Percentiles rank a stretch among this genome's conserved stretches.
These are phyloP conservation scores for Diphasiastrum complanatum DNA, from an alignment of 83 land plant genomes.

Conservation along the genomic window DNA sequence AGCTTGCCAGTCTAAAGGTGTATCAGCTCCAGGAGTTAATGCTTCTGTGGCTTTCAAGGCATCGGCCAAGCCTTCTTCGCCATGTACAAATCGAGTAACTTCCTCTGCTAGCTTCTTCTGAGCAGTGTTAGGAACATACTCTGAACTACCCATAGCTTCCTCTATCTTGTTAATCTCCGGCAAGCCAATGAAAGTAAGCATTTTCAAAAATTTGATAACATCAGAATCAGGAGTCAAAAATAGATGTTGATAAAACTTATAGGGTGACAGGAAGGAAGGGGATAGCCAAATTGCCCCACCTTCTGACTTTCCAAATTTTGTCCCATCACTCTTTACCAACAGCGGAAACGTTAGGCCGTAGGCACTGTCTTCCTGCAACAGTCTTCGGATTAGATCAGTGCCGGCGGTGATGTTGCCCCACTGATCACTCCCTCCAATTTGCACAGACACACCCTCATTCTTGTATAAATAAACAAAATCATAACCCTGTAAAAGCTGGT, in stretches of 20 bases:
- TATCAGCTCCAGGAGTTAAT: conserved; percentile 80
- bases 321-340: conserved; percentile 88
- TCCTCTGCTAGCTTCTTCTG: conserved; percentile 87
- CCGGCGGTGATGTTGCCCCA: conserved; percentile 99
- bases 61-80: conserved; percentile 70
- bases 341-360: conserved; percentile 94
- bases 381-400: conserved; percentile 76
- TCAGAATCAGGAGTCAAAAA: conserved; percentile 81
- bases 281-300: conserved; percentile 95
- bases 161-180: conserved; percentile 66
- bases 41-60: conserved; percentile 93
- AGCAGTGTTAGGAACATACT: conserved; percentile 69
- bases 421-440: conserved; percentile 97
- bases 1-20: conserved; percentile 54
- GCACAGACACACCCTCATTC: conserved; percentile 76
- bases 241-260: conserved; percentile 88
- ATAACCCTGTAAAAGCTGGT: conserved; percentile 89
- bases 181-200: conserved; percentile 70
- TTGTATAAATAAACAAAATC: conserved; percentile 79
- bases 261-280: conserved; percentile 67
- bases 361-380: conserved; percentile 63
- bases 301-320: conserved; percentile 96
- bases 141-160: conserved; percentile 51
- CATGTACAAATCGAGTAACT: conserved; percentile 90
- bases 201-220: conserved; percentile 72